Base-by-base conservation (phyloP, 2,329 filamentous ascomycete genomes). In the Nemania bipapillata region DNA sequence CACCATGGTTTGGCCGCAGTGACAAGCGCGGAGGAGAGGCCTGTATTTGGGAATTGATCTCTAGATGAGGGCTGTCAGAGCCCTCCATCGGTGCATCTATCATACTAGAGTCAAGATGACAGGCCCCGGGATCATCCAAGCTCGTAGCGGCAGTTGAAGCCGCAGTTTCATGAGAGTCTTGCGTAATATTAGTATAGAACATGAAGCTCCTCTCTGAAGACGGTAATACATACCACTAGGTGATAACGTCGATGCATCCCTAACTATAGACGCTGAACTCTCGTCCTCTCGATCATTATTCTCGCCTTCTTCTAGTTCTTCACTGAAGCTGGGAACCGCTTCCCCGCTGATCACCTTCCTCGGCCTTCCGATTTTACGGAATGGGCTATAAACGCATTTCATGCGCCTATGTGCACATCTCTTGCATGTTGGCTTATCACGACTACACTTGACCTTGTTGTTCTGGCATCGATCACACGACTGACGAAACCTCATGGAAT, bases 401-500 rank as follows among this genome's bases (percentile, higher is more conserved):
- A 67, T n/a, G 6, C 64, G 61, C 22, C 61, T 69, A 24, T 30
- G 63, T 20, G 62, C 32, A 35, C 70, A 71, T 57, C 66, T 57
- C 32, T 57, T 70, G 20, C 69, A 71, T 15, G 35, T 42, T 7
- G 69, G 66, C 12, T 71, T 71, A n/a, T 69, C 69, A 7, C 63
- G 63, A 42, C 63, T 71, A 30, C 66, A 71, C 35, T 52, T 26
- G 17, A 69, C 20, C 45, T 71, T 71, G 24, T 45, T 64, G 37
- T 59, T 59, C 56, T 69, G 66, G 52, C 69, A 71, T 37, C 52
- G 52, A 32, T 71, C 69, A 24, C 69, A 71, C 17, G 69, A 69
- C 32, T 58, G 61, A 42, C 53, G 61, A 28, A 52, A 57, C 7
- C 22, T 57, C 17, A 26, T n/a, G 11, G 28, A 30, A 32, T 20